Evolutionary conservation across 345 rosid genomes (phyloP).

Genomic region (Sisymbrium altissimum): DNA sequence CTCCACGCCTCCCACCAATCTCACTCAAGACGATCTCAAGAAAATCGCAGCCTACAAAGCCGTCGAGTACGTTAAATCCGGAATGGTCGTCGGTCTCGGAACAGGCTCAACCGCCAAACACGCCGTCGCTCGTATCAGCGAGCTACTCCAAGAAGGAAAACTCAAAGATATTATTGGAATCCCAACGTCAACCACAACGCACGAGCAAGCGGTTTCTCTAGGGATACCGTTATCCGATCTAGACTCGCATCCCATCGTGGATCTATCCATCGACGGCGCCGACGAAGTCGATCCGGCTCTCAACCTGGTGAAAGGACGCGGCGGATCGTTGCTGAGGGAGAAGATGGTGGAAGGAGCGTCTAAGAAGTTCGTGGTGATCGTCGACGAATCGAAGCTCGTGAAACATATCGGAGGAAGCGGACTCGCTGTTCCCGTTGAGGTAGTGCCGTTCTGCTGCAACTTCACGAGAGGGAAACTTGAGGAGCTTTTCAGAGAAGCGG

Average conservation of each 20-base stretch:
- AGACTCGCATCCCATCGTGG: conserved; percentile 61
- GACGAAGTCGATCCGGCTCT: conserved; percentile 87
- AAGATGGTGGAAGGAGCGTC: conserved; percentile 90
- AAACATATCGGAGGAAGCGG: conserved; percentile 65
- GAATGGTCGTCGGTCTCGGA: conserved; percentile 95
- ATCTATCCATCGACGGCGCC: conserved; percentile 94
- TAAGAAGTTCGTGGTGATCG: conserved; percentile 64
- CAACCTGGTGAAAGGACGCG: conserved; percentile 86
- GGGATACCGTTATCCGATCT: conserved; percentile 86
- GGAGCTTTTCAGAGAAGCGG: conserved; percentile 52
- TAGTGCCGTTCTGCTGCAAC: conserved; percentile 81
- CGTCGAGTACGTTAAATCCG: conserved; percentile 86
- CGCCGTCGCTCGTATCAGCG: conserved; percentile 83
- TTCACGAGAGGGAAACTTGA: conserved; percentile 54
- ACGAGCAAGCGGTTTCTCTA: conserved; percentile 68
- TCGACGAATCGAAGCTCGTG: conserved; percentile 69
- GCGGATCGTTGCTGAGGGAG: conserved; percentile 85
- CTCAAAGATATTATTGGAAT: conserved; percentile 65
- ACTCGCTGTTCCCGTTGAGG: conserved; percentile 77
- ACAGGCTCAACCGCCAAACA: conserved; percentile 96
- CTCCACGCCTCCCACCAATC: conserved; percentile 31
- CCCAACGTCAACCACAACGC: conserved; percentile 82
- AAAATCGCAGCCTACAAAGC: conserved; percentile 81
- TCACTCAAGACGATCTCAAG: conserved; percentile 80
- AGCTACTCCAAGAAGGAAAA: conserved; percentile 68